phyloP scores from a whole-genome alignment of 2,329 filamentous ascomycete genomes.

The Cercospora nicotianae region DNA sequence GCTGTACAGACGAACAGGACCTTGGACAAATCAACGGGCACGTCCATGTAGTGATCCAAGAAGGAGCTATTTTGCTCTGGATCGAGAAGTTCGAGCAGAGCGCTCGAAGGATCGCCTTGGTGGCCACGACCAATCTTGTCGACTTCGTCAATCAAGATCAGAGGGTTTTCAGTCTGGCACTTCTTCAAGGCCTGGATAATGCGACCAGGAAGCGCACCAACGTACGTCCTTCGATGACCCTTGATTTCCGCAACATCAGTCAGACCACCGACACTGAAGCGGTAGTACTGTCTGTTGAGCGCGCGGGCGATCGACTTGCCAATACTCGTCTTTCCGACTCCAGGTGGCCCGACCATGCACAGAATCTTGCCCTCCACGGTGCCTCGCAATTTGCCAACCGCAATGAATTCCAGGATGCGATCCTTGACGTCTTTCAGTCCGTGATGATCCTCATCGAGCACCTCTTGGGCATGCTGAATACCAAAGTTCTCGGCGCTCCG shows the following conservation, averaged over 20 bases:
- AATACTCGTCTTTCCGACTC: slow-evolving; percentile 98
- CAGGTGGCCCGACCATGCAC: slow-evolving; percentile 94
- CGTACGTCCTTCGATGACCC: slow-evolving; percentile 92
- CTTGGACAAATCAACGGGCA: slow-evolving; percentile 94
- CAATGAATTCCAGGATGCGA: slow-evolving; percentile 96
- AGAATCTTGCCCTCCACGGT: slow-evolving; percentile 98
- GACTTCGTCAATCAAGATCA: slow-evolving; percentile 94
- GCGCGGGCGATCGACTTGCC: slow-evolving; percentile 96
- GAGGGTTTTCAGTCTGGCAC: slow-evolving; percentile 95
- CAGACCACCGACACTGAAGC: slow-evolving; percentile 94
- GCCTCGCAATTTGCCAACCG: slow-evolving; percentile 92
- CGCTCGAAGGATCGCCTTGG: slow-evolving; percentile 93
- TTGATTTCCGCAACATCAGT: slow-evolving; percentile 99
- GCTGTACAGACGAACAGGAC: slow-evolving; percentile 98
- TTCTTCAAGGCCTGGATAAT: slow-evolving; percentile 99
- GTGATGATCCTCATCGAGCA: slow-evolving; percentile 95
- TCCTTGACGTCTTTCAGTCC: slow-evolving; percentile 98
- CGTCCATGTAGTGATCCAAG: slow-evolving; percentile 97
- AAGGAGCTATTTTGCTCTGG: slow-evolving; percentile 98
- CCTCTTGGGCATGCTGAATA: slow-evolving; percentile 84
- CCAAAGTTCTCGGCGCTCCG: slow-evolving; percentile 95
- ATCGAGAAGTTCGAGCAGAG: slow-evolving; percentile 87
- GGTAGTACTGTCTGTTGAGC: slow-evolving; percentile 93
- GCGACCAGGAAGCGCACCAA: slow-evolving; percentile 89
- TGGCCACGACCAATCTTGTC: slow-evolving; percentile 98